Conservation (phyloP, 805 yeast genomes). For the Starmerella riodocensis region DNA sequence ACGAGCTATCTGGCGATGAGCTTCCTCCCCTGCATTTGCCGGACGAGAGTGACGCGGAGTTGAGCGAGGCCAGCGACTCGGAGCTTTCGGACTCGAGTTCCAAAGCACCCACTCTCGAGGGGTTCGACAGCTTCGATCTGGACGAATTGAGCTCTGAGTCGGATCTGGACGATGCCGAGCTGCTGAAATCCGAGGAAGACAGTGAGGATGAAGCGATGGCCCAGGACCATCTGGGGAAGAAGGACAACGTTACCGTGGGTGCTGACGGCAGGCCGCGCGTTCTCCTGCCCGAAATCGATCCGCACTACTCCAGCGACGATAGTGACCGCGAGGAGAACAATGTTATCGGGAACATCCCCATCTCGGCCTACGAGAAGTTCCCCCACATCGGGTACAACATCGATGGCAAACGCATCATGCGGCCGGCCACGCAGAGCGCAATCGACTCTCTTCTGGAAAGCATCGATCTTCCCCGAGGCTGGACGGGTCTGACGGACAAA, state of each 20-base stretch:
- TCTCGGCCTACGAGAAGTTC: slow-evolving; percentile 88
- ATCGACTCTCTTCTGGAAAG: slow-evolving; percentile 77
- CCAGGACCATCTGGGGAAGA: too few species aligned
- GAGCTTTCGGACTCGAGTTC: slow-evolving; percentile 4
- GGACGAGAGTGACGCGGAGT: slow-evolving; percentile 4
- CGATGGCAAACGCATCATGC: slow-evolving; percentile 95
- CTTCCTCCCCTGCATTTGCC: slow-evolving; percentile 11
- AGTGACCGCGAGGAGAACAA: slow-evolving; percentile 68
- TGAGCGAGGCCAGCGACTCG: slow-evolving; percentile 5
- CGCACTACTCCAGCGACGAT: slow-evolving; percentile 91
- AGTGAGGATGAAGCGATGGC: slow-evolving; percentile 26
- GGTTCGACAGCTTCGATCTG: slow-evolving; percentile 19
- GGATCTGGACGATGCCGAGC: slow-evolving; percentile 30
- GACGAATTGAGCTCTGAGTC: slow-evolving; percentile 25
- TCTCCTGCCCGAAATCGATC: slow-evolving; percentile 79
- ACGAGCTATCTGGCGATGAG: slow-evolving; percentile 5
- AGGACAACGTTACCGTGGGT: slow-evolving; percentile 24
- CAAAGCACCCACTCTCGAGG: slow-evolving; percentile 13
- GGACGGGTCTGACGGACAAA: slow-evolving; percentile 93
- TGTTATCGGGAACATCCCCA: slow-evolving; percentile 87
- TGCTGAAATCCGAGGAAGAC: slow-evolving; percentile 26
- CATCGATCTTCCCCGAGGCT: slow-evolving; percentile 92
- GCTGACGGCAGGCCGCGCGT: slow-evolving; percentile 69
- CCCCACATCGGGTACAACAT: slow-evolving; percentile 96
- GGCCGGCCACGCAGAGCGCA: slow-evolving; percentile 96